These are phyloP conservation scores for Penicillium brevicompactum DNA, from an alignment of 2,329 filamentous ascomycete genomes.

Conservation along the genomic window DNA sequence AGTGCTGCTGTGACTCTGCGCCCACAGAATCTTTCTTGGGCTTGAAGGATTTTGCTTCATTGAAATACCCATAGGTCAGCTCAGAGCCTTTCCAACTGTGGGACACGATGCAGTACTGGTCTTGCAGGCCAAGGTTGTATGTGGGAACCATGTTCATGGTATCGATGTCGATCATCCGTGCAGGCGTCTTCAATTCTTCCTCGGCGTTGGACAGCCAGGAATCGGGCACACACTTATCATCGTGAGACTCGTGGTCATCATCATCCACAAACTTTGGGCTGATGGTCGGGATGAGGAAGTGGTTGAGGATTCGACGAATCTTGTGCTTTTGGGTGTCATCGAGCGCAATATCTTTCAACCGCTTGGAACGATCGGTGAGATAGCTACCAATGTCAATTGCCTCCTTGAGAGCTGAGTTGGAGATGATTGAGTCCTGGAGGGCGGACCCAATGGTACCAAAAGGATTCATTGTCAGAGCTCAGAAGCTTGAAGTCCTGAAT, in stretches of 20 bases:
- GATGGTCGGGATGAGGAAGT: neutral
- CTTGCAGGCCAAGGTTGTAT: conserved; percentile 23
- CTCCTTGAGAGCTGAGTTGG: conserved; percentile 1
- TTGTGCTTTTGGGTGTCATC: conserved; percentile 4
- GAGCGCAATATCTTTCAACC: neutral
- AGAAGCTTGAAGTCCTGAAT: neutral
- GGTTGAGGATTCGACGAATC: conserved; percentile 5
- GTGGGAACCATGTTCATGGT: conserved; percentile 33
- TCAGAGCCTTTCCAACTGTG: conserved; percentile 40
- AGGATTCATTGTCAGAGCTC: neutral
- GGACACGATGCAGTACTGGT: conserved; percentile 40
- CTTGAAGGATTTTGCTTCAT: conserved; percentile 14
- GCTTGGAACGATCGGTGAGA: neutral
- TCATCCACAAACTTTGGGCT: neutral
- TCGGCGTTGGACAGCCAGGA: neutral
- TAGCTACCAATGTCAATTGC: neutral
- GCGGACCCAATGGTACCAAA: neutral
- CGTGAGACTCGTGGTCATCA: neutral
- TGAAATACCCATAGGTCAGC: conserved; percentile 32
- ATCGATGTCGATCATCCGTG: conserved; percentile 39
- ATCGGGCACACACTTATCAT: neutral
- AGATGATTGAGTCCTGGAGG: conserved; percentile 1
- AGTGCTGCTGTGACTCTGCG: neutral
- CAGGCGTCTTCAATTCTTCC: conserved; percentile 15
- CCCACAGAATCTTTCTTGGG: neutral